Base-by-base conservation (phyloP, 148 eudicot genomes). In the Camellia lanceoleosa region DNA sequence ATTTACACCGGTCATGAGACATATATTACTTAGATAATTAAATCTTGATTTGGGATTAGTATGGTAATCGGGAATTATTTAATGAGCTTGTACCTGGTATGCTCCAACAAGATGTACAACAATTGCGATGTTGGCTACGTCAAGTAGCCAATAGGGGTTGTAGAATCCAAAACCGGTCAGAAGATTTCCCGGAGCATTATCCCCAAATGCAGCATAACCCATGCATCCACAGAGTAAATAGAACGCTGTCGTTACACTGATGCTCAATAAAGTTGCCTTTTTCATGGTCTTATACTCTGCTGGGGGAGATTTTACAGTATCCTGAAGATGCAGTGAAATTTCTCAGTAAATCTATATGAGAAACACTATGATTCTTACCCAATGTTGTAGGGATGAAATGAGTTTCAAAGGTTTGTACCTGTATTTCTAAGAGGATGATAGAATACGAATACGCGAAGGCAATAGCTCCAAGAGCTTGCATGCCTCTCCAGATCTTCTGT, bases 131-230 rank as follows among this genome's bases (percentile, higher is more conserved):
- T 89, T 89, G 76, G 89, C 89, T 23, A 89, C 82, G 81, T 89
- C 91, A 13, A 89, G 84, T 42, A 89, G 81, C 89, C 89, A 89
- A 49, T 83, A 89, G 0, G 91, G 91, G 62, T 89, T 84, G 82
- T 87, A 89, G 67, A 89, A 89, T 2, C 91, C 89, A 14, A 87
- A 89, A 15, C 91, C 91, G 11, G 91, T 89, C 19, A 89, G 84
- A 41, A 89, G 88, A 73, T 89, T 89, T 41, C 89, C 91, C 0
- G 91, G 91, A 7, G 89, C 74, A 18, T 41, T 20, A 76, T 87
- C 91, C 8, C 91, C 91, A 71, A 89, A 89, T 15, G 91, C 91
- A 4, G 89, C 91, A 76, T 89, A 87, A 20, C 91, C 91, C 81
- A 87, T 79, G 78, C 91, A 89, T 47, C 91, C 89, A 80, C 91